Percentiles rank a stretch among this genome's conserved stretches.
Conservation (phyloP, 2,329 filamentous ascomycete species). For the Parascedosporium putredinis region DNA sequence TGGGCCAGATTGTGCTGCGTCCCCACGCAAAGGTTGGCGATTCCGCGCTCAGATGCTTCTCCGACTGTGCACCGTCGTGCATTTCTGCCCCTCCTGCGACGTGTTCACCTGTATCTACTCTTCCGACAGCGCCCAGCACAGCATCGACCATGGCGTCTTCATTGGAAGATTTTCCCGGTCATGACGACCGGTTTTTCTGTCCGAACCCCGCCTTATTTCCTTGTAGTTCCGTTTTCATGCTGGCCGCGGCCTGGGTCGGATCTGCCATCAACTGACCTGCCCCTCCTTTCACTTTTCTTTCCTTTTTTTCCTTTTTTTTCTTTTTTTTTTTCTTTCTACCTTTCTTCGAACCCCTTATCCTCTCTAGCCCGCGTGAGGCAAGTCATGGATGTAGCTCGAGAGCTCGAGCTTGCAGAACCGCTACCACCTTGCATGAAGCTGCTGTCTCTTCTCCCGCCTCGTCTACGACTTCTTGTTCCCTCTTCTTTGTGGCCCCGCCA, state of each 20-base stretch:
- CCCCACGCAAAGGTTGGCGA: neutral
- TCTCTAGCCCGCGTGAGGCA: conserved; percentile 1
- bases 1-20: neutral
- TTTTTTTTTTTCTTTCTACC: no score
- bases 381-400: neutral
- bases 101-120: neutral
- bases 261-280: neutral
- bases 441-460: neutral
- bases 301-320: neutral
- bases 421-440: neutral
- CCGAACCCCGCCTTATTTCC: neutral
- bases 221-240: neutral
- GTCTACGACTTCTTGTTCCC: neutral
- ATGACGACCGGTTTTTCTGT: neutral
- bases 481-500: neutral
- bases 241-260: neutral
- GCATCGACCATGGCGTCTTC: neutral
- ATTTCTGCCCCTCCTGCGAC: neutral
- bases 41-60: neutral
- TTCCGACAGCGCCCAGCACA: neutral
- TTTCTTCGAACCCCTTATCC: no score
- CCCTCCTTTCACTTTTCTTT: neutral
- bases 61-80: neutral
- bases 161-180: neutral
- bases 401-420: neutral